Conservation (phyloP, 306 rosid species). For the cucumber (Cucumis sativus) region DNA sequence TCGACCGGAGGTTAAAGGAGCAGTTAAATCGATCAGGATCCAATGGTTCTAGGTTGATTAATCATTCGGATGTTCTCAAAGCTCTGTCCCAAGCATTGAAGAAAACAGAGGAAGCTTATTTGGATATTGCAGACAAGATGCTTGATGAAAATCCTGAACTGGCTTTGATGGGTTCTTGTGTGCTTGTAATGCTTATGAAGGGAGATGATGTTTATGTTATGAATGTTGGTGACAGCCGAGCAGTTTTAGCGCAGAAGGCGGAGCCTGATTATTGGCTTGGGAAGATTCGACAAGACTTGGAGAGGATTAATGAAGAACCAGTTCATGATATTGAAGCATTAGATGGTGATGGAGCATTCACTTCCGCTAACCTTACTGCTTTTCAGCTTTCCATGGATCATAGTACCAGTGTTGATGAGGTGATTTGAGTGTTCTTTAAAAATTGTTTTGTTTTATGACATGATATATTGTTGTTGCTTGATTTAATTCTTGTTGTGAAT, state of each 20-base stretch:
- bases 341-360: constrained; percentile 37
- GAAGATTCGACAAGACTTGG: constrained; percentile 76
- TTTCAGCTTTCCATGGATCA: constrained; percentile 87
- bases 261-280: constrained; percentile 95
- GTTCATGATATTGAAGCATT: constrained; percentile 75
- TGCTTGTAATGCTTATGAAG: constrained; percentile 92
- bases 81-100: constrained; percentile 70
- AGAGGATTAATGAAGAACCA: constrained; percentile 85
- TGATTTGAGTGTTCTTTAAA: neutral
- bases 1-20: constrained; percentile 73
- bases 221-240: constrained; percentile 95
- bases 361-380: constrained; percentile 45
- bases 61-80: constrained; percentile 68
- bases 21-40: constrained; percentile 42
- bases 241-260: constrained; percentile 75
- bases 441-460: neutral
- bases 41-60: constrained; percentile 13
- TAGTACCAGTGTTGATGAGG: constrained; percentile 70
- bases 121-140: constrained; percentile 79
- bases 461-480: neutral
- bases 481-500: neutral
- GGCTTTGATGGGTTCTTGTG: constrained; percentile 98
- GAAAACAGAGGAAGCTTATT: constrained; percentile 80
- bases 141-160: constrained; percentile 74
- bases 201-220: constrained; percentile 91